Evolutionary conservation across 2,329 filamentous ascomycete species (phyloP), one percentile per base, ranked within the genome.

Genomic region (Paraphoma sp.): DNA sequence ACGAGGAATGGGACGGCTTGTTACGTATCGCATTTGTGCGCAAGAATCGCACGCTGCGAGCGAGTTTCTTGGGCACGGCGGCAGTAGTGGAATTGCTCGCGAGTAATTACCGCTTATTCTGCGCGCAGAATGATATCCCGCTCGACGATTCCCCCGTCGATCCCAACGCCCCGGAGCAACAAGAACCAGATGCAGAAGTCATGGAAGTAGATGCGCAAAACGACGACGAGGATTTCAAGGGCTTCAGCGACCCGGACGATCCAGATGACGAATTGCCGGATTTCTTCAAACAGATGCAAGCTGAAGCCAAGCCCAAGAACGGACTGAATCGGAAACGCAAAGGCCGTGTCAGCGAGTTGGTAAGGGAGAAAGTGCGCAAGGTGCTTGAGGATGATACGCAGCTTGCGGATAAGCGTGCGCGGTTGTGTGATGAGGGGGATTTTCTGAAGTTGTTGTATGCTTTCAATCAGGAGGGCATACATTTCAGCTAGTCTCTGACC

Each of bases 1-100:
- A 94, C 78, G 92, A 96, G 51, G 95, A 98, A 77, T 97, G 93
- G 89, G 94, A 98, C 72, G 93, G 94, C 9, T 83, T 98, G 73
- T 78, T 98, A 59, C 83, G 92, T 48, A 87, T 96, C 41, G 87
- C 88, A 59, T 97, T 97, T 67, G 88, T 90, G 50, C 83, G 95
- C 65, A 95, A 96, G 81, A 98, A 98, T 79, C 92, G 93, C 77
- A 97, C 92, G 1, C 81, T 98, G 51, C 84, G 93, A 40, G 89
- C 92, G 5, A 89, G 87, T 59, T 96, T 93, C 80, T 81, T 96
- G 49, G 90, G 90, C 14, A 93, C 90, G 12, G 89, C 87, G 54
- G 91, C 91, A 66, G 89, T 97, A 1, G 83, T 97, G 72, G 85
- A 86, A 53, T 88, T 97, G 83, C 81, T 97, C 17, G 92, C 96